These are phyloP conservation scores for Scorias spongiosa DNA, from an alignment of 2,329 filamentous ascomycete species.

Conservation along the genomic window DNA sequence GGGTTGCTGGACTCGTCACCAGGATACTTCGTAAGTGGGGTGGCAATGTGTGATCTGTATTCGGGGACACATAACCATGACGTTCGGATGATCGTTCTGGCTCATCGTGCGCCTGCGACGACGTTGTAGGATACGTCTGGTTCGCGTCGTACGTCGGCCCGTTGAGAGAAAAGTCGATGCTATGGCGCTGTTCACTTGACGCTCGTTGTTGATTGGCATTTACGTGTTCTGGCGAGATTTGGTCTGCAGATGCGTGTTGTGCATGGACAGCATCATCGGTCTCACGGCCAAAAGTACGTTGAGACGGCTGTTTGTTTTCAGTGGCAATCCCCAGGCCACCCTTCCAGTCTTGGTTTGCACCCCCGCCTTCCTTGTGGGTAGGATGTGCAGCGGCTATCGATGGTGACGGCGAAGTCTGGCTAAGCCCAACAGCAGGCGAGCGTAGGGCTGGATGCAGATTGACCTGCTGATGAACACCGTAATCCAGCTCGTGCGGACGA, in stretches of 20 bases:
- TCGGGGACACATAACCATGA: conserved; percentile 12
- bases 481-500: background rate
- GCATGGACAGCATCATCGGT: background rate
- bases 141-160: background rate
- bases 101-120: conserved; percentile 1
- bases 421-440: conserved; percentile 1
- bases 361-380: background rate
- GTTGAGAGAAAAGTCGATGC: background rate
- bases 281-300: background rate
- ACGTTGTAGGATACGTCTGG: conserved; percentile 1
- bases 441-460: conserved; percentile 21
- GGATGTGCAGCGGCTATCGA: background rate
- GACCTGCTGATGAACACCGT: conserved; percentile 7
- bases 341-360: background rate
- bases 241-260: background rate
- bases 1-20: conserved; percentile 44
- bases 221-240: background rate
- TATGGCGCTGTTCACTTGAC: background rate
- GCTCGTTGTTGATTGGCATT: background rate
- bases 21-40: background rate
- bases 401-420: background rate
- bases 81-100: background rate
- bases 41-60: conserved; percentile 3
- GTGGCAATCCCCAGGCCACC: background rate
- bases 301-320: background rate